Evolutionary conservation across 768 basidiomycete genomes (phyloP).

Genomic region (Leccinum pellstonianum): DNA sequence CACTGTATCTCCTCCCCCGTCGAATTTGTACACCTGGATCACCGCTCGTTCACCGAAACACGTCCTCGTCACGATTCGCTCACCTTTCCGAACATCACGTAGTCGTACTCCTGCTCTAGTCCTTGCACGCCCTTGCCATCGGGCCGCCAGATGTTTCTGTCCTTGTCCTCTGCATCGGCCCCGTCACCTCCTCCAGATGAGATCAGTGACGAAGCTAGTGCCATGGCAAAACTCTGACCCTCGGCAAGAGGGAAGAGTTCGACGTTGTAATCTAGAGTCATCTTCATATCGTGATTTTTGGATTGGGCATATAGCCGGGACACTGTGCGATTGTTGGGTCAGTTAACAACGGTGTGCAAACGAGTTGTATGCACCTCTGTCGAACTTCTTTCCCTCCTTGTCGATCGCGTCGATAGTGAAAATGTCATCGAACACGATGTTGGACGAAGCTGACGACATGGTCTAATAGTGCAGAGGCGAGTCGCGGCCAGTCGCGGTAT

Average conservation of each 20-base stretch:
- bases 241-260: constrained; percentile 78
- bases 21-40: constrained; percentile 91
- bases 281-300: constrained; percentile 87
- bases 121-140: constrained; percentile 79
- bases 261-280: constrained; percentile 92
- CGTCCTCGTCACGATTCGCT: not conserved
- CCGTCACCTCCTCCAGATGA: constrained; percentile 53
- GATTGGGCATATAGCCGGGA: constrained; percentile 89
- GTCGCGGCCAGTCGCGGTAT: not conserved
- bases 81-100: constrained; percentile 99
- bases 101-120: constrained; percentile 94
- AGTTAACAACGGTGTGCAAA: constrained; percentile 8
- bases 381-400: constrained; percentile 95
- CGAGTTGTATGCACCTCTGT: constrained; percentile 64
- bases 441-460: constrained; percentile 62
- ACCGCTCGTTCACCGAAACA: constrained; percentile 11
- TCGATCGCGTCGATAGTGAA: constrained; percentile 84
- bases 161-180: constrained; percentile 63
- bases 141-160: constrained; percentile 79
- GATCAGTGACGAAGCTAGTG: constrained; percentile 78
- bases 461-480: constrained; percentile 1
- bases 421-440: constrained; percentile 90
- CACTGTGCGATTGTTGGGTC: constrained; percentile 49
- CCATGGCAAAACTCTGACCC: constrained; percentile 77
- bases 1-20: constrained; percentile 86